Evolutionary conservation across 805 yeast species (phyloP), one percentile per base, ranked within the genome.

Genomic region (Ogataea methylovora): DNA sequence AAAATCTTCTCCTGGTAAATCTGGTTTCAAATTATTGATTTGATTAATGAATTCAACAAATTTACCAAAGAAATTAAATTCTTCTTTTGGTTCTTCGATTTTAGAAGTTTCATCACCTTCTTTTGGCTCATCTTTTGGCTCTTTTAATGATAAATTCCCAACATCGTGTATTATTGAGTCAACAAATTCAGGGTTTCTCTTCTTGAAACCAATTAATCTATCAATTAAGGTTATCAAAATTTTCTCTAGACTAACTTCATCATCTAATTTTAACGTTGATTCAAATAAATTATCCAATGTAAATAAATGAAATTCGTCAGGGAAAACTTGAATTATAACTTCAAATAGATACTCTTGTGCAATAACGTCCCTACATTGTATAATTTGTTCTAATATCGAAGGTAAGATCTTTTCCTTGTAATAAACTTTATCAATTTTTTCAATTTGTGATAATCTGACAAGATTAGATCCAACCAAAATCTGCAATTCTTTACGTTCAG

Each of bases 281-380:
- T 69, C 69, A 44, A 92, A 65, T 43, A 84, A 75, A 22, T 63
- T 60, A 34, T 78, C 77, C 45, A 92, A 63, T 0, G 96, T 84
- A 15, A 68, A 68, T 39, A 87, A 60, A 49, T 92, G 97, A 55
- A 82, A 90, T 42, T 83, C 85, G 49, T 85, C 96, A 1, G 97
- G 97, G 62, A 92, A 92, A 2, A 88, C 94, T 54, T 90, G 97
- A 36, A 88, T 81, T 34, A 92, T 69, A 10, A 92, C 95, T 51
- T 92, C 98, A 32, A 88, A 66, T 37, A 92, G 61, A 52, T 92
- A 92, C 51, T 82, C 88, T 60, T 92, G 98, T 4, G 97, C 97
- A 39, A 92, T 69, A 20, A 77, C 79, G 53, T 92, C 98, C 39
- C 84, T 73, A 54, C 97, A 92, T 54, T 88, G 96, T 10, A 88